Conservation (phyloP, 495 filamentous ascomycete genomes). For the Rhypophila decipiens region DNA sequence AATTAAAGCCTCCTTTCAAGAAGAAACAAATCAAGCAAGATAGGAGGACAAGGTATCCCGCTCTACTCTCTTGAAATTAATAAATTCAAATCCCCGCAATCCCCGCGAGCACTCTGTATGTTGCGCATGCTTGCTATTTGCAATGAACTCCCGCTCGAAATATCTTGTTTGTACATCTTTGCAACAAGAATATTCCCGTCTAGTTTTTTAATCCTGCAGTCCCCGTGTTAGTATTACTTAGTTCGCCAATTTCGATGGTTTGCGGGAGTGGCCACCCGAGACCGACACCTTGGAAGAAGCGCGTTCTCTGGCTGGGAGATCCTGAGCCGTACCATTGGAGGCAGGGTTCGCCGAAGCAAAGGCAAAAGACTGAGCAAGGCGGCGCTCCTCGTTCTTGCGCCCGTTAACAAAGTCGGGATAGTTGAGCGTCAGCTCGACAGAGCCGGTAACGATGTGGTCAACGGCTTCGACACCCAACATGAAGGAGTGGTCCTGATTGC, state of each 20-base stretch:
- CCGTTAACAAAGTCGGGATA: slow-evolving; percentile 98
- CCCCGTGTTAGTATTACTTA: not conserved
- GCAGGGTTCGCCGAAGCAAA: slow-evolving; percentile 8
- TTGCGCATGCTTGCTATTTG: no score
- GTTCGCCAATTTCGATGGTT: slow-evolving; percentile 22
- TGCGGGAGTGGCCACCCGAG: slow-evolving; percentile 23
- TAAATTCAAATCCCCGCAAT: no score
- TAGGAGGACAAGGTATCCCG: no score
- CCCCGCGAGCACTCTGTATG: no score
- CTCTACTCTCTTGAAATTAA: no score
- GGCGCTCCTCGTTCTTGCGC: slow-evolving; percentile 79
- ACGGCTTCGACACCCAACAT: slow-evolving; percentile 98
- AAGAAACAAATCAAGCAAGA: no score
- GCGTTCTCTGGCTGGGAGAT: slow-evolving; percentile 28
- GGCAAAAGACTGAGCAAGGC: slow-evolving; percentile 64
- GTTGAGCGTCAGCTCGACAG: slow-evolving; percentile 93
- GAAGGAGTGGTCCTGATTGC: slow-evolving; percentile 97
- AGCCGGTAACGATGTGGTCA: slow-evolving; percentile 91
- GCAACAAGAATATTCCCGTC: not conserved
- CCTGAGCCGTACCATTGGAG: slow-evolving; percentile 14
- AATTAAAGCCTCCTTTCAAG: no score
- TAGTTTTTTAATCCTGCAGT: not conserved
- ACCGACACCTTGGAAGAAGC: slow-evolving; percentile 26
- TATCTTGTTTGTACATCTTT: no score
- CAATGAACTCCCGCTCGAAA: no score